phyloP scores from a whole-genome alignment of 345 rosid genomes.

The Viola odorata region DNA sequence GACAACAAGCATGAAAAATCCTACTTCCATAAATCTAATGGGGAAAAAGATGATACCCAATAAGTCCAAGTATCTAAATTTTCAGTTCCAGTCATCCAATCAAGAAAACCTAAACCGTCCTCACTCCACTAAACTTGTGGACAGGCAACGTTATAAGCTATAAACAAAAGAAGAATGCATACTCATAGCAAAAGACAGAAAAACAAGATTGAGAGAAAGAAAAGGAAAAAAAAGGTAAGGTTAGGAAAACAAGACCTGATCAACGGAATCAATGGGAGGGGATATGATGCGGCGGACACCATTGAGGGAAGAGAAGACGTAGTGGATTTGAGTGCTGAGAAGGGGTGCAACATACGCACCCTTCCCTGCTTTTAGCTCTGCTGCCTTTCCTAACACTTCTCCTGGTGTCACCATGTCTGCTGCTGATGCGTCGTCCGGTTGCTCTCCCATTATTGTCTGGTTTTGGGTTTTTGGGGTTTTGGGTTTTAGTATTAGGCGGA shows the following conservation, averaged over 20 bases:
- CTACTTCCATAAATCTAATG: background rate
- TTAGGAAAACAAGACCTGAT: slow-evolving; percentile 42
- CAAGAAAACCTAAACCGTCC: too few relatives aligned
- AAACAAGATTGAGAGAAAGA: background rate
- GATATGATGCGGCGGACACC: slow-evolving; percentile 48
- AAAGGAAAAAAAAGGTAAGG: background rate
- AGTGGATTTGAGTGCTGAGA: slow-evolving; percentile 32
- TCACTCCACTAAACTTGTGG: background rate
- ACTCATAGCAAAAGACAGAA: slow-evolving; percentile 9
- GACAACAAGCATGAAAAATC: background rate
- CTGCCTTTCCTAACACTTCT: slow-evolving; percentile 56
- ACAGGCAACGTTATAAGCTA: background rate
- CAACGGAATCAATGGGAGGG: slow-evolving; percentile 52
- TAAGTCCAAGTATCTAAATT: background rate
- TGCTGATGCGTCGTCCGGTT: slow-evolving; percentile 6
- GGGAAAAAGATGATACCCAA: background rate
- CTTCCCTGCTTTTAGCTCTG: slow-evolving; percentile 63
- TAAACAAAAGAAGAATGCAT: background rate
- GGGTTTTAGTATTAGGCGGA: too few relatives aligned
- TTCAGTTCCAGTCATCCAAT: background rate
- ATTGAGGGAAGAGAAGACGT: slow-evolving; percentile 72
- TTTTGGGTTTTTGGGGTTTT: too few relatives aligned
- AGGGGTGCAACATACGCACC: slow-evolving; percentile 63
- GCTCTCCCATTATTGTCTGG: too few relatives aligned
- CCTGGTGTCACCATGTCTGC: slow-evolving; percentile 72